Evolutionary conservation across 176 grass and related monocot species (phyloP), one percentile per base, ranked within the genome.

Genomic region (Phragmites australis): DNA sequence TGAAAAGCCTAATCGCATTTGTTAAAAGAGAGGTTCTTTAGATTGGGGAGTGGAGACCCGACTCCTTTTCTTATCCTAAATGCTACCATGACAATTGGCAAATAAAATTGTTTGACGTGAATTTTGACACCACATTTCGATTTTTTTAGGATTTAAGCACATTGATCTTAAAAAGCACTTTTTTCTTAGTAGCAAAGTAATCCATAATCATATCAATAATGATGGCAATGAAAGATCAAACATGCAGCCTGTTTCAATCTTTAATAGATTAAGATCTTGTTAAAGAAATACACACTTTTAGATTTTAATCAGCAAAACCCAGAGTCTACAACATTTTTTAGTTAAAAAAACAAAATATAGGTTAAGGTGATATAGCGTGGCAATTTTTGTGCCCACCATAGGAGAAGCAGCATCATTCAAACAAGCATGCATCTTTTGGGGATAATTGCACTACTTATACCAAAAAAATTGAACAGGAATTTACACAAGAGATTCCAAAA

Each of bases 51-150:
- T 27, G 37, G 34, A 37, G 34, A 37, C 34, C 21, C 21, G 25
- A 37, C 6, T 61, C 46, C 30, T 53, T 73, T 66, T 72, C 6
- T 9, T 44, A 83, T 63, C 69, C 17, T 63, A 74, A 42, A 42
- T 74, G 17, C 1, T 15, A 66, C 0, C 60, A 34, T 44, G 5
- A 32, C 43, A 46, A 56, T 48, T 56, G 39, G 27, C 12, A 37
- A 59, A 40, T 57, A 41, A 42, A 42, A 55, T 41, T 26, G 13
- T 29, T 19, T 76, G 32, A 39, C 16, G n/a, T 65, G 16, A 22
- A 22, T 45, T 26, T n/a, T 23, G 1, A 12, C n/a, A 22, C 21
- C n/a, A 22, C 22, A 2, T 57, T 57, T 26, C 12, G 43, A 23
- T 13, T 45, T 43, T 45, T 25, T 68, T 42, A 26, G n/a, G 5